A percentile compares a stretch with the other conserved stretches of the same genome.
phyloP scores from a whole-genome alignment of 768 basidiomycete species.

The Tricholoma matsutake region DNA sequence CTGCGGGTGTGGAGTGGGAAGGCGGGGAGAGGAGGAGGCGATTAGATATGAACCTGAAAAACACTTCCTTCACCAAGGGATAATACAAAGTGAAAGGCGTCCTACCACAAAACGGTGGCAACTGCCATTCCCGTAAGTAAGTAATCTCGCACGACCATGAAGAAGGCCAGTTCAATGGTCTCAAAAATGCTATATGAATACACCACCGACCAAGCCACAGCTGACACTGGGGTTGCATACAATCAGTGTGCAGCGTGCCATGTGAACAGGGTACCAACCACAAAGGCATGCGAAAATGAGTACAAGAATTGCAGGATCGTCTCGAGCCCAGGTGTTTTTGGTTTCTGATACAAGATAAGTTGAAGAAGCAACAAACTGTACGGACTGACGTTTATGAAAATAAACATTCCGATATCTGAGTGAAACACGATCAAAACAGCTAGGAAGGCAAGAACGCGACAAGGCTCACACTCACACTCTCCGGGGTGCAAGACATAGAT shows the following conservation, averaged over 20 bases:
- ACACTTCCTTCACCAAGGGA: conserved; percentile 5
- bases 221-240: conserved; percentile 53
- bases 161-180: conserved; percentile 60
- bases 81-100: neutral
- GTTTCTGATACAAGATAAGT: conserved; percentile 56
- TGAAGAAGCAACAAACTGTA: neutral
- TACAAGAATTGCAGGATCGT: conserved; percentile 93
- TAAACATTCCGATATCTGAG: conserved; percentile 91
- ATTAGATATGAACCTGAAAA: conserved; percentile 67
- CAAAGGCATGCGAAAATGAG: conserved; percentile 77
- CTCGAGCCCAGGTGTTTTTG: conserved; percentile 97
- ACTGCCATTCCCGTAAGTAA: conserved; percentile 71
- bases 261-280: conserved; percentile 41
- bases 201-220: conserved; percentile 81
- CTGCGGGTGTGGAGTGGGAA: conserved; percentile 66
- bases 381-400: conserved; percentile 85
- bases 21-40: conserved; percentile 66
- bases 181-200: conserved; percentile 62
- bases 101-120: conserved; percentile 76
- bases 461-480: conserved; percentile 64
- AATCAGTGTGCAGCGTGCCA: neutral
- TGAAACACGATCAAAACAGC: conserved; percentile 14
- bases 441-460: conserved; percentile 1
- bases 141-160: conserved; percentile 91
- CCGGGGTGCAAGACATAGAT: conserved; percentile 87